phyloP scores from a whole-genome alignment of 2,329 filamentous ascomycete genomes.

The Pleomassaria siparia region DNA sequence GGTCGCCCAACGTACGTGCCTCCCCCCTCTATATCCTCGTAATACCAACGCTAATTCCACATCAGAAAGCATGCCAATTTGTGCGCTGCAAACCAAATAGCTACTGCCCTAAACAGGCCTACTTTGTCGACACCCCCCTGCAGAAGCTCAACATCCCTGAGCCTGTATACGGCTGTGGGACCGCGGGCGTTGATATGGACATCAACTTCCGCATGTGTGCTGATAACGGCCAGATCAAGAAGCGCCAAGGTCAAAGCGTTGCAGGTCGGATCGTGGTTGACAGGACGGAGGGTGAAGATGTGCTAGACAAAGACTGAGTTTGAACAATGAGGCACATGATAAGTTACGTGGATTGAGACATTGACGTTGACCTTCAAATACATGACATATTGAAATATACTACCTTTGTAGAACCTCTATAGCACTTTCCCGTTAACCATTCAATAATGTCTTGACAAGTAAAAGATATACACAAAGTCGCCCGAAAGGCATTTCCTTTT shows the following conservation, averaged over 20 bases:
- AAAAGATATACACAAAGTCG: too few relatives aligned
- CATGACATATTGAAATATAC: too few relatives aligned
- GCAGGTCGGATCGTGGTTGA: slow-evolving; percentile 4
- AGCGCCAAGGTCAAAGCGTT: slow-evolving; percentile 1
- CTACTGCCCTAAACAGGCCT: slow-evolving; percentile 4
- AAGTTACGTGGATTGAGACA: too few relatives aligned
- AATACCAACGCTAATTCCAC: not conserved
- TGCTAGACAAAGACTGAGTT: too few relatives aligned
- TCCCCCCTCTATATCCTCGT: not conserved
- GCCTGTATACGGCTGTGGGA: slow-evolving; percentile 4
- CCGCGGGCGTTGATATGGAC: slow-evolving; percentile 1
- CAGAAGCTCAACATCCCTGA: slow-evolving; percentile 1
- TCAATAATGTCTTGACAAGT: too few relatives aligned
- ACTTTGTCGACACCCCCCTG: slow-evolving; percentile 8
- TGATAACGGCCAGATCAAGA: not conserved
- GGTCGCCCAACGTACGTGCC: not conserved
- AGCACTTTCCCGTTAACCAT: too few relatives aligned
- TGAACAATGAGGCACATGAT: too few relatives aligned
- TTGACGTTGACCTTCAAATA: too few relatives aligned
- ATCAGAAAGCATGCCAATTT: slow-evolving; percentile 2
- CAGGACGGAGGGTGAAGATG: too few relatives aligned
- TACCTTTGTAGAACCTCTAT: too few relatives aligned
- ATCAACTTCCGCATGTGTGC: slow-evolving; percentile 4
- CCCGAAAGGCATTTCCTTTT: too few relatives aligned
- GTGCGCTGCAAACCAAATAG: not conserved